These are phyloP conservation scores for Mytilinidion resinicola DNA, from an alignment of 495 filamentous ascomycete genomes.

Conservation along the genomic window DNA sequence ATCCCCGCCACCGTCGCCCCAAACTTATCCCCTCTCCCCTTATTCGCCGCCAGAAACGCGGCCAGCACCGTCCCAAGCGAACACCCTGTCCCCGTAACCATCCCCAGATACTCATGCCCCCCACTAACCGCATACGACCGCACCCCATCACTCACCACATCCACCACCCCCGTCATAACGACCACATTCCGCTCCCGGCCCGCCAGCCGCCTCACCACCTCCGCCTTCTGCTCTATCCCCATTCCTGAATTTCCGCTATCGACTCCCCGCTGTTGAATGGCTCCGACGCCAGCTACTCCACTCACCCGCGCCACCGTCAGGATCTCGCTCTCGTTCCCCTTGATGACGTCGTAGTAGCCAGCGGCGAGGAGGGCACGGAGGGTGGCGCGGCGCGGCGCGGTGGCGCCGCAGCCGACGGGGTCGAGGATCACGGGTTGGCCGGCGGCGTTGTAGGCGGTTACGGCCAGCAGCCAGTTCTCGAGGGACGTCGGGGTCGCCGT, in stretches of 20 bases:
- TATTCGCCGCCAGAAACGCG: constrained; percentile 57
- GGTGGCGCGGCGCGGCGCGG: constrained; percentile 60
- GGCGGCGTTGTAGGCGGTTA: constrained; percentile 69
- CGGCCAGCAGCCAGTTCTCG: constrained; percentile 57
- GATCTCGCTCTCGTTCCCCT: constrained; percentile 93
- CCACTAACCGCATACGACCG: constrained; percentile 63
- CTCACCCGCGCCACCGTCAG: constrained; percentile 54
- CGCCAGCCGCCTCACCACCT: constrained; percentile 60
- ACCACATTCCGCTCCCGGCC: constrained; percentile 62
- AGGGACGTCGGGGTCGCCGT: constrained; percentile 69
- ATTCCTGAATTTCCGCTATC: constrained; percentile 63
- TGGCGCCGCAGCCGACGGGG: constrained; percentile 88
- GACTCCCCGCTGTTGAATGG: constrained; percentile 75
- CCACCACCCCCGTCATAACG: constrained; percentile 76
- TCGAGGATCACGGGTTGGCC: constrained; percentile 77
- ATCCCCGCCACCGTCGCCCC: constrained; percentile 66
- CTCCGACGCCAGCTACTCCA: constrained; percentile 22
- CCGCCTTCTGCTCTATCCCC: constrained; percentile 48
- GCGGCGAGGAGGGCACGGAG: constrained; percentile 64
- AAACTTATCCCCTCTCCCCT: constrained; percentile 51
- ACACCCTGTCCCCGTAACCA: constrained; percentile 85
- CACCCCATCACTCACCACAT: constrained; percentile 72
- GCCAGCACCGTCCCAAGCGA: constrained; percentile 76
- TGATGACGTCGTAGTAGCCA: constrained; percentile 81
- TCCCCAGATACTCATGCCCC: constrained; percentile 69